A percentile compares a stretch with the other conserved stretches of the same genome.
Conservation (phyloP, 2,329 filamentous ascomycete species). For the Microsporum ferrugineum region DNA sequence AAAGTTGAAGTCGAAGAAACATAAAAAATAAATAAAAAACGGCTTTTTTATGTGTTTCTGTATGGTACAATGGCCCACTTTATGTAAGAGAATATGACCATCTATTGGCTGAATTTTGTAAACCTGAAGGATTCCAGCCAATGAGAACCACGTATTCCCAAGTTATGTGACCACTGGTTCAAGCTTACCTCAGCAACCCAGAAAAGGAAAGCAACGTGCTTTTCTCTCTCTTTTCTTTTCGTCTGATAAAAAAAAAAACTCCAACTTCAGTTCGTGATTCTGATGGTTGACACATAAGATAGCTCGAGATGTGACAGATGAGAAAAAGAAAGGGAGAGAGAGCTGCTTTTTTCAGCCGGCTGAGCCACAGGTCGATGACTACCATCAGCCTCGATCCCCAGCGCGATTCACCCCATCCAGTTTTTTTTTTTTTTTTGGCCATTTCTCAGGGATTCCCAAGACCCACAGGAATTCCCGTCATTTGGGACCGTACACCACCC, state of each 20-base stretch:
- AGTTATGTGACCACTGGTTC: background rate
- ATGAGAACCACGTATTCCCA: background rate
- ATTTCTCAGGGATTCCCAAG: background rate
- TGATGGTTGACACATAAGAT: background rate
- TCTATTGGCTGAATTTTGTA: background rate
- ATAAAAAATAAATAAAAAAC: background rate
- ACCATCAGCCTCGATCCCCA: background rate
- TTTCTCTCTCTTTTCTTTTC: background rate
- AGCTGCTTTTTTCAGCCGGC: background rate
- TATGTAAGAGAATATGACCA: background rate
- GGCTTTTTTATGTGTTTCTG: background rate
- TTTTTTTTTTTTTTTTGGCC: background rate
- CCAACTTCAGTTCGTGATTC: background rate
- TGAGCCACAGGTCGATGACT: background rate
- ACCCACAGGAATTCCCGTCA: constrained; percentile 9
- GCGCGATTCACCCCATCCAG: background rate
- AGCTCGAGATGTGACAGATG: background rate
- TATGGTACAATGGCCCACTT: background rate
- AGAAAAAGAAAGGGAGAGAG: background rate
- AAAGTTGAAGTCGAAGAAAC: background rate
- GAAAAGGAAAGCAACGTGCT: background rate
- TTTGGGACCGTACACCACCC: constrained; percentile 13
- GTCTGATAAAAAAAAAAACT: background rate
- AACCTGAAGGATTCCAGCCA: background rate
- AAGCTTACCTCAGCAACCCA: background rate